phyloP scores from a whole-genome alignment of 2,329 filamentous ascomycete species.

The Colletotrichum horii region DNA sequence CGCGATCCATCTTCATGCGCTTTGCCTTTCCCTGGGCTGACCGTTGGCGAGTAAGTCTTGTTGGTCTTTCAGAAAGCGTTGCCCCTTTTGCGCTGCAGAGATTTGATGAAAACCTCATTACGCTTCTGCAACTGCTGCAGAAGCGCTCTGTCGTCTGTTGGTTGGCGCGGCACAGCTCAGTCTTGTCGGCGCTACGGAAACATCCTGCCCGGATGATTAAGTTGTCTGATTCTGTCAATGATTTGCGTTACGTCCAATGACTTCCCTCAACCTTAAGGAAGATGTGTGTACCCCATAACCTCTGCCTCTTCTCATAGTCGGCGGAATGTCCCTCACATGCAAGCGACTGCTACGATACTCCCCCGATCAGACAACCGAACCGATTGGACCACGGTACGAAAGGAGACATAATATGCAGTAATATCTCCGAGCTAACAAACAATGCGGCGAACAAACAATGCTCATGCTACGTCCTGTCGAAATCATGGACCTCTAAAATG shows the following conservation, averaged over 20 bases:
- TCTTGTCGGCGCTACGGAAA: not conserved
- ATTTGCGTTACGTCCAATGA: not conserved
- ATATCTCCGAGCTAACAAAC: not conserved
- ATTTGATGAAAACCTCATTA: conserved; percentile 12
- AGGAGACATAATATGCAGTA: not conserved
- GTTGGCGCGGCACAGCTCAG: not conserved
- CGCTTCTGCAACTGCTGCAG: conserved; percentile 20
- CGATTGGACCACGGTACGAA: not conserved
- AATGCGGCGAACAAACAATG: not conserved
- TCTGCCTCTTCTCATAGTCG: not conserved
- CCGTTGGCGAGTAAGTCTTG: not conserved
- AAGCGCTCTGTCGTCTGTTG: not conserved
- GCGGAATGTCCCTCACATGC: not conserved
- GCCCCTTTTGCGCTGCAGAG: conserved; percentile 13
- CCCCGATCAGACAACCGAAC: not conserved
- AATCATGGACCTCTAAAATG: not conserved
- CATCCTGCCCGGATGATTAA: not conserved
- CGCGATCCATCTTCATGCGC: not conserved
- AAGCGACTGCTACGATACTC: not conserved
- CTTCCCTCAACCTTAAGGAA: not conserved
- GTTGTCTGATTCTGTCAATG: not conserved
- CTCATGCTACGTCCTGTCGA: not conserved
- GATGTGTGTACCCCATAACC: not conserved
- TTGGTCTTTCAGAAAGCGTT: not conserved
- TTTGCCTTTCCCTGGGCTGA: not conserved